These are phyloP conservation scores for Pinus taeda DNA, from an alignment of 75 land plant species.

Conservation along the genomic window DNA sequence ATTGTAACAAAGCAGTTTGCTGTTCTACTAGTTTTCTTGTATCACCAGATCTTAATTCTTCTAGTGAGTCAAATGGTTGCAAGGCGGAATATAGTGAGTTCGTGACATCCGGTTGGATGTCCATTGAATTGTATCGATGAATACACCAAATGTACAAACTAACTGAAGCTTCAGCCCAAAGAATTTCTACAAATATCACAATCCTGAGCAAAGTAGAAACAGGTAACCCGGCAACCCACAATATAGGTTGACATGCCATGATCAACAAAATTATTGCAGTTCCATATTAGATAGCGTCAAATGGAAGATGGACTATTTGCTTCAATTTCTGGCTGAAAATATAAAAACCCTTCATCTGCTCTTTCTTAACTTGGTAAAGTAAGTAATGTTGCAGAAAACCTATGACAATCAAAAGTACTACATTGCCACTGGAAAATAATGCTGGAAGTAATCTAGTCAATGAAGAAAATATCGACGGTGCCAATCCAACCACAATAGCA, in stretches of 20 bases:
- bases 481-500: not conserved
- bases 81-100: slow-evolving; percentile 78
- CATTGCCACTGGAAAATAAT: not conserved
- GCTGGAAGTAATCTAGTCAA: slow-evolving; percentile 5
- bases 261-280: slow-evolving; percentile 58
- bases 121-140: slow-evolving; percentile 60
- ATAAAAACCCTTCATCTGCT: slow-evolving; percentile 10
- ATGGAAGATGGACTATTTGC: no score
- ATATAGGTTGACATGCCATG: slow-evolving; percentile 46
- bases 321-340: no score
- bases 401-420: slow-evolving; percentile 6
- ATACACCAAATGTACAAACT: slow-evolving; percentile 71
- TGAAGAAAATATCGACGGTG: slow-evolving; percentile 6
- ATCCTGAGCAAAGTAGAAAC: slow-evolving; percentile 48
- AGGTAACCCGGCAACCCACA: slow-evolving; percentile 17
- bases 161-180: slow-evolving; percentile 74
- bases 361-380: slow-evolving; percentile 9
- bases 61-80: slow-evolving; percentile 61
- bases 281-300: slow-evolving; percentile 22
- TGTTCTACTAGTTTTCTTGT: slow-evolving; percentile 83
- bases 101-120: slow-evolving; percentile 82
- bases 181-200: slow-evolving; percentile 59
- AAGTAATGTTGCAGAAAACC: slow-evolving; percentile 10
- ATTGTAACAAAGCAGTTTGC: slow-evolving; percentile 86
- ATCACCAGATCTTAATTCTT: slow-evolving; percentile 56